phyloP scores from a whole-genome alignment of 2,329 filamentous ascomycete species.

The Diplodia sapinea region DNA sequence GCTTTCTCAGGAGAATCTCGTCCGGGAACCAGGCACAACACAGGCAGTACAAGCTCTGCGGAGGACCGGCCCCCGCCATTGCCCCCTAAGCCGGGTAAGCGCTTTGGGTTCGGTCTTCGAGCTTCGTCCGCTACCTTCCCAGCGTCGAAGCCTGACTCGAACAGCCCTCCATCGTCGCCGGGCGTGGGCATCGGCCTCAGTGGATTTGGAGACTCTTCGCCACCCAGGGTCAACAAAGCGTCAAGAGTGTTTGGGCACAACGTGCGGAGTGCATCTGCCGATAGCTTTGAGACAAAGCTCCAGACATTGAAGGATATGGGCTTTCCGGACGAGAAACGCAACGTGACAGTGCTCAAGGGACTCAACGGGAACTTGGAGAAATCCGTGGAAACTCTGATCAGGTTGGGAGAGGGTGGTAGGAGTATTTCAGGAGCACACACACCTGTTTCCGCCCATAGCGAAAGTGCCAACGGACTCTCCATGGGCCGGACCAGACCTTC shows the following conservation, averaged over 20 bases:
- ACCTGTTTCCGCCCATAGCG: conserved; percentile 53
- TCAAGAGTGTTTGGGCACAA: conserved; percentile 72
- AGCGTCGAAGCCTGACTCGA: conserved; percentile 63
- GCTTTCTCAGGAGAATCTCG: conserved; percentile 52
- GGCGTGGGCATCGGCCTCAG: conserved; percentile 41
- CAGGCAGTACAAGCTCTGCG: conserved; percentile 60
- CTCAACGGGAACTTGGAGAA: conserved; percentile 84
- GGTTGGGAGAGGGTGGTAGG: conserved; percentile 73
- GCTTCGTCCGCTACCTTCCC: conserved; percentile 74
- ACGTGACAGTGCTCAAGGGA: conserved; percentile 79
- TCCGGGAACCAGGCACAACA: conserved; percentile 58
- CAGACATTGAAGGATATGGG: conserved; percentile 85
- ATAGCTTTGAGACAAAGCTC: conserved; percentile 78
- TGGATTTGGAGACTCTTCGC: conserved; percentile 42
- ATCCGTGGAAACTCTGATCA: conserved; percentile 81
- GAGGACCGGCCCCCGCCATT: conserved; percentile 63
- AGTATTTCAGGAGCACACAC: conserved; percentile 43
- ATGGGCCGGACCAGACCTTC: conserved; percentile 48
- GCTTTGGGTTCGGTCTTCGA: conserved; percentile 69
- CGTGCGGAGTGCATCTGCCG: conserved; percentile 57
- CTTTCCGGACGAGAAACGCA: conserved; percentile 82
- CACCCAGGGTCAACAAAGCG: conserved; percentile 64
- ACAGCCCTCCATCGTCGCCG: conserved; percentile 49
- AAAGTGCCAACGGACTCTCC: conserved; percentile 55
- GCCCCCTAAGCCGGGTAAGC: conserved; percentile 65